Evolutionary conservation across 768 basidiomycete genomes (phyloP), one percentile per base, ranked within the genome.

Genomic region (Crepidotus variabilis): DNA sequence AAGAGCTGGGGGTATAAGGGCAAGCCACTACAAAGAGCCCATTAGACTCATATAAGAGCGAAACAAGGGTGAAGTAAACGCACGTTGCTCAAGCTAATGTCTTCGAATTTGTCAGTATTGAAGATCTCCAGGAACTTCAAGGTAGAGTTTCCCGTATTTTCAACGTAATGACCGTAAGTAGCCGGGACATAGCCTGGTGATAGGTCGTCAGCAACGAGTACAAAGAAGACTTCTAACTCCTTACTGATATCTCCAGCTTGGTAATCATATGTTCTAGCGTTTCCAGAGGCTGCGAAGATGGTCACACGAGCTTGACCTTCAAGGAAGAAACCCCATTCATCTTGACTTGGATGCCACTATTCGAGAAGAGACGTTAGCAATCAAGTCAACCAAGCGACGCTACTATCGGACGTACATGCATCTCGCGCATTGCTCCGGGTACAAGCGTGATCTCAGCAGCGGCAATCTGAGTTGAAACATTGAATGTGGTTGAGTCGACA

Each of bases 281-380:
- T 82, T 8, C 72, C 67, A 51, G 72, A 67, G 2, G 83, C 71
- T 3, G 84, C 86, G 63, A 86, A 87, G 24, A 86, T 61, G 0
- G 85, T 85, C 54, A 86, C 71, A 47, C 84, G 79, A 2, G 72
- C 82, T 52, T 75, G 59, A 5, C 86, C 86, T 65, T 79, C 75
- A 18, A 85, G 64, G 74, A 77, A 82, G 65, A 76, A 84, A 24
- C 72, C 76, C 86, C 86, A 87, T 71, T 86, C 86, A 55, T 84
- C 81, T 63, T 83, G 77, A 2, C 83, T 84, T 6, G 87, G 87
- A 61, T 88, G 87, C 87, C 87, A 88, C 39, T 28, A 28, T 4
- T 28, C 8, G 39, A 45, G 36, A 53, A 45, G 13, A 8, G 18
- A 14, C 39, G 39, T 43, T 11, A 43, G 14, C 39, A 5, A 16